Base-by-base conservation (phyloP, 371 early-diverging fungal genomes). In the Haplosporangium sp. region DNA sequence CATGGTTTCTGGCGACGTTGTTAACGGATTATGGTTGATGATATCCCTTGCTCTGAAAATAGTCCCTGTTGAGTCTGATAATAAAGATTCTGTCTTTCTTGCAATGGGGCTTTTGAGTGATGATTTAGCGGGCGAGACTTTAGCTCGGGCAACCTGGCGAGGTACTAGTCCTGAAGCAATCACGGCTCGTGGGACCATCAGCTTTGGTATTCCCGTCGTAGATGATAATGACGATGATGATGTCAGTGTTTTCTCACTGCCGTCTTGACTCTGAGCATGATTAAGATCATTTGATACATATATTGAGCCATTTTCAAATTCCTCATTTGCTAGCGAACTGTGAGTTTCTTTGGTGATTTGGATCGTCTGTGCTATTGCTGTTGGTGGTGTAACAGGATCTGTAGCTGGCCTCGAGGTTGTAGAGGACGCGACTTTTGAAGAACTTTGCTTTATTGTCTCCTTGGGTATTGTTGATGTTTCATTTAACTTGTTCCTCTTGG, bases 31-130 rank as follows among this genome's bases (percentile, higher is more conserved):
- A 27, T 55, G 52, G 20, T n/a, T 52, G 17, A 19, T 34, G n/a
- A 65, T 65, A 15, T 71, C 72, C 47, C 65, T 65, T 15, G 72
- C 72, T 34, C 72, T 52, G 19, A 65, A 55, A 0, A 62, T 55
- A 3, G 44, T 42, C 3, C 9, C 44, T 15, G 20, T 44, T 3
- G 59, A 34, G 7, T 15, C 11, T 11, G 17, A 8, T 6, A 19
- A 13, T 3, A 20, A 2, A 11, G 55, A 55, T 27, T 5, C 34
- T 19, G 55, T 4, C 20, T 8, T 55, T 2, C 5, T 10, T 8
- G 27, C 8, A 34, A 9, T 27, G 55, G 20, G 19, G 2, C 10
- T 55, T 6, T 2, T 55, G 55, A 34, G 20, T 10, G 55, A 10
- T 3, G n/a, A 2, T 37, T 15, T 45, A 20, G 65, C 44, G 2